Conservation (phyloP, 768 basidiomycete genomes). For the Rhodotorula graminis region DNA sequence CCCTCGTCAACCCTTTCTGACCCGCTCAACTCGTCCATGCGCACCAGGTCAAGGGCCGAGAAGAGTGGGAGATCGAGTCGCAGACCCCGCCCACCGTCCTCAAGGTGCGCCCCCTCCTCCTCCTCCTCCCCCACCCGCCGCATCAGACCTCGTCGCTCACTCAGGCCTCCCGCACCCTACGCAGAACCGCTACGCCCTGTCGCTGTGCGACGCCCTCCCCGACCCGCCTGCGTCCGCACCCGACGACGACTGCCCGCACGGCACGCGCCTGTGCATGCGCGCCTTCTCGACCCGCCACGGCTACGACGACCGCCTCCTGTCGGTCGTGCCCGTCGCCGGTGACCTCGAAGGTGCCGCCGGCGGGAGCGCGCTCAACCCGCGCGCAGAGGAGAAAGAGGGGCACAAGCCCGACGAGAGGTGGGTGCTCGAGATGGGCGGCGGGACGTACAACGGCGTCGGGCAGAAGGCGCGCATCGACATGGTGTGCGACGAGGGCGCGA, state of each 20-base stretch:
- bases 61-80: background rate
- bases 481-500: slow-evolving; percentile 21
- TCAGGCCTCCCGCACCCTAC: no score
- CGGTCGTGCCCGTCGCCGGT: slow-evolving; percentile 69
- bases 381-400: slow-evolving; percentile 30
- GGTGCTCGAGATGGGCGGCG: slow-evolving; percentile 20
- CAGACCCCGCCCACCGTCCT: slow-evolving; percentile 31
- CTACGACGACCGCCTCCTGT: slow-evolving; percentile 58
- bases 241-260: slow-evolving; percentile 37
- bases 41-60: slow-evolving; percentile 11
- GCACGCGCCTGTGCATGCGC: slow-evolving; percentile 68
- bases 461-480: slow-evolving; percentile 29
- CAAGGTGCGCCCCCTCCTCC: slow-evolving; percentile 4
- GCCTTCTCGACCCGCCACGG: slow-evolving; percentile 60
- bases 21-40: background rate
- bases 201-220: slow-evolving; percentile 37
- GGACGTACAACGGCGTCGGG: slow-evolving; percentile 15
- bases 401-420: slow-evolving; percentile 6
- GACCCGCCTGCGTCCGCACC: slow-evolving; percentile 6
- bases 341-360: background rate
- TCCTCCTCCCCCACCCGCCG: no score
- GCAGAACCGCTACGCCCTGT: slow-evolving; percentile 35
- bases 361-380: slow-evolving; percentile 40
- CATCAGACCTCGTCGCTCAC: no score
- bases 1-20: background rate